Evolutionary conservation across 352 stramenopile genomes (phyloP).

Genomic region (Phytophthora fragariaefolia): DNA sequence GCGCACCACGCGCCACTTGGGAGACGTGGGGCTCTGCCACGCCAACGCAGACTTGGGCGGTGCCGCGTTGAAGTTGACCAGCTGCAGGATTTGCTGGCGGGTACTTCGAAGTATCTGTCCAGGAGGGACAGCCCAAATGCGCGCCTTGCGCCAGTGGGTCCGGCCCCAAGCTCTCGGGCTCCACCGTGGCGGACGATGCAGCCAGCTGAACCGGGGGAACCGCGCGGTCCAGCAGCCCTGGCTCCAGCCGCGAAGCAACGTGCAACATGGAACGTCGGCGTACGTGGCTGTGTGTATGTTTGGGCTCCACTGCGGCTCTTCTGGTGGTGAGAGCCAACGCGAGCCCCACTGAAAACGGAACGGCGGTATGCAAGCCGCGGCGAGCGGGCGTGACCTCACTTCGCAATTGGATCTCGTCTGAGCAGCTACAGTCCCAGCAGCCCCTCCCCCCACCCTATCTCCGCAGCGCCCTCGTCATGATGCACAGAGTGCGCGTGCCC

Average conservation of each 20-base stretch:
- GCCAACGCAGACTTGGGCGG: neutral
- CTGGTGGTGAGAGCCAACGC: slow-evolving; percentile 12
- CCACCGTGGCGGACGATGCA: slow-evolving; percentile 15
- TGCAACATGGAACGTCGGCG: slow-evolving; percentile 30
- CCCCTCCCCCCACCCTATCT: neutral
- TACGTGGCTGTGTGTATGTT: slow-evolving; percentile 7
- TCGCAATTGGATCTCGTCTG: slow-evolving; percentile 35
- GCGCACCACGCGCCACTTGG: neutral
- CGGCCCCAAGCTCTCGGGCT: slow-evolving; percentile 1
- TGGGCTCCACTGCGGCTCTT: slow-evolving; percentile 5
- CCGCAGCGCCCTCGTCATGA: slow-evolving; percentile 19
- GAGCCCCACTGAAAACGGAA: slow-evolving; percentile 22
- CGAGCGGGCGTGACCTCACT: slow-evolving; percentile 19
- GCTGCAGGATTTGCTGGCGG: slow-evolving; percentile 24
- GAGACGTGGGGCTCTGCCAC: neutral
- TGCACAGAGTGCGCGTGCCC: slow-evolving; percentile 36
- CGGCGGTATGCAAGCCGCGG: slow-evolving; percentile 8
- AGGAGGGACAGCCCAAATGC: slow-evolving; percentile 36
- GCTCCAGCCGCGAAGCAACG: slow-evolving; percentile 23
- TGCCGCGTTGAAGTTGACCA: slow-evolving; percentile 29
- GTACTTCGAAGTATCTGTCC: slow-evolving; percentile 21
- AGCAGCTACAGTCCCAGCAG: slow-evolving; percentile 10
- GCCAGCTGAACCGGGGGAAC: slow-evolving; percentile 21
- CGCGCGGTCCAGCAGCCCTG: slow-evolving; percentile 24
- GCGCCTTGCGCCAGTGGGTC: slow-evolving; percentile 25